phyloP scores from a whole-genome alignment of 495 filamentous ascomycete species.

The Penicillium cosmopolitanum region DNA sequence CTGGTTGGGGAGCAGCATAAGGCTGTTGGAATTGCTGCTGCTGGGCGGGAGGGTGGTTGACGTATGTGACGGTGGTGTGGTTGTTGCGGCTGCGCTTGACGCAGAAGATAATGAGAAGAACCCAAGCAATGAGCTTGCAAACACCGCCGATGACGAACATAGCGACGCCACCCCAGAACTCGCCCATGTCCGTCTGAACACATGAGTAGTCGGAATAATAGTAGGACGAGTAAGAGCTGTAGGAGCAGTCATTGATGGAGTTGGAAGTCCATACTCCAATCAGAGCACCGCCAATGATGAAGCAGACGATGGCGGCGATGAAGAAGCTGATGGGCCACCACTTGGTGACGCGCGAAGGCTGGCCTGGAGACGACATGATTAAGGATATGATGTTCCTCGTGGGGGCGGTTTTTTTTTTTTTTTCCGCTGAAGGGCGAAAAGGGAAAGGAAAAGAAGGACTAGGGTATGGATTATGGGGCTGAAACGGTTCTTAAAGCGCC shows the following conservation, averaged over 20 bases:
- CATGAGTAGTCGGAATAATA: conserved; percentile 13
- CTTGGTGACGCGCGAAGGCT: conserved; percentile 15
- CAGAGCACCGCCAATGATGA: conserved; percentile 29
- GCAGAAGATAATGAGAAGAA: conserved; percentile 27
- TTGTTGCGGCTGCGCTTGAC: conserved; percentile 22
- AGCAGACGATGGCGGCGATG: conserved; percentile 25
- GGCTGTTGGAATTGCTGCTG: conserved; percentile 11
- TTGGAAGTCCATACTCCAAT: conserved; percentile 19
- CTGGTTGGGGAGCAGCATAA: conserved; percentile 20
- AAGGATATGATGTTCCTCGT: background rate
- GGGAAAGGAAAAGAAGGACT: conserved; percentile 8
- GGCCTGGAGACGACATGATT: conserved; percentile 4
- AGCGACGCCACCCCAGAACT: conserved; percentile 24
- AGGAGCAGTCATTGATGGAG: conserved; percentile 12
- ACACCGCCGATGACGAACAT: conserved; percentile 22
- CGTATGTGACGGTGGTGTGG: conserved; percentile 17
- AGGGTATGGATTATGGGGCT: conserved; percentile 3
- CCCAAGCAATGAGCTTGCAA: conserved; percentile 25
- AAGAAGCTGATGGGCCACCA: conserved; percentile 31
- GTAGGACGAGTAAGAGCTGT: conserved; percentile 8
- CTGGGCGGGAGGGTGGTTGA: conserved; percentile 15
- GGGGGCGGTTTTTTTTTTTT: background rate
- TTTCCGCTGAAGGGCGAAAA: background rate
- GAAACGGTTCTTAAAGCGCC: background rate
- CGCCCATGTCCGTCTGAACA: conserved; percentile 11